Conservation (phyloP, 2,329 filamentous ascomycete genomes). For the Paraphaeosphaeria sporulosa region DNA sequence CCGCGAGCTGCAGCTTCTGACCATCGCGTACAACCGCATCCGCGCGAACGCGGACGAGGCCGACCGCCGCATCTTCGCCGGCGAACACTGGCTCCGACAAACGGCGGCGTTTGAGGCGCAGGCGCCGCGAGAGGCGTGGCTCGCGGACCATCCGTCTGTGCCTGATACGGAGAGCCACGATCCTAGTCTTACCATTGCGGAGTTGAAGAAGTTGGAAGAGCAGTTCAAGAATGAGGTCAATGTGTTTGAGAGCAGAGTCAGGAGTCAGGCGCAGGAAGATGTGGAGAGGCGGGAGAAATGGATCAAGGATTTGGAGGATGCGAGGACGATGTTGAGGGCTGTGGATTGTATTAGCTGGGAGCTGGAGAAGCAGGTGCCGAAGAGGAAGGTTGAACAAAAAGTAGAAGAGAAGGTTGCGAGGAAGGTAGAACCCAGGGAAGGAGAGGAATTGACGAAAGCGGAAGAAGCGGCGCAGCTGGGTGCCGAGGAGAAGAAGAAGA, state of each 20-base stretch:
- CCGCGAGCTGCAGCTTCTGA: slow-evolving; percentile 31
- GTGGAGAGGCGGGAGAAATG: slow-evolving; percentile 25
- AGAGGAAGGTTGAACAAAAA: neutral
- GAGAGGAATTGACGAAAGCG: neutral
- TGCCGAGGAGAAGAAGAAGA: neutral
- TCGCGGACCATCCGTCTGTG: slow-evolving; percentile 13
- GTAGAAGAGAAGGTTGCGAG: neutral
- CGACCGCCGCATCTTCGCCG: slow-evolving; percentile 25
- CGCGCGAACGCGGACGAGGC: slow-evolving; percentile 26
- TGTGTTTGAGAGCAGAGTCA: slow-evolving; percentile 26
- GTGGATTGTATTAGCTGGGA: slow-evolving; percentile 25
- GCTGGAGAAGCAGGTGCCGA: slow-evolving; percentile 21
- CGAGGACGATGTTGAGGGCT: slow-evolving; percentile 27
- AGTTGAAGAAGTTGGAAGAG: slow-evolving; percentile 26
- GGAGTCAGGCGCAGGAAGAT: slow-evolving; percentile 10
- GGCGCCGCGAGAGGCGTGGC: slow-evolving; percentile 20
- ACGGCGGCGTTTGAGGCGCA: slow-evolving; percentile 24
- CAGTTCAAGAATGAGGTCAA: slow-evolving; percentile 27
- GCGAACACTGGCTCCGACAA: slow-evolving; percentile 29
- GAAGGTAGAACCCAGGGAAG: neutral
- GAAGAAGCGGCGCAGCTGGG: neutral
- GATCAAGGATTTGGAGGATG: slow-evolving; percentile 33
- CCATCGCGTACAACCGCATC: slow-evolving; percentile 27
- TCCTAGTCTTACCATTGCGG: slow-evolving; percentile 27
- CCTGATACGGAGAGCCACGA: slow-evolving; percentile 20